A percentile compares a stretch with the other conserved stretches of the same genome.
Conservation (phyloP, 2,329 filamentous ascomycete genomes). For the Sclerotinia borealis region DNA sequence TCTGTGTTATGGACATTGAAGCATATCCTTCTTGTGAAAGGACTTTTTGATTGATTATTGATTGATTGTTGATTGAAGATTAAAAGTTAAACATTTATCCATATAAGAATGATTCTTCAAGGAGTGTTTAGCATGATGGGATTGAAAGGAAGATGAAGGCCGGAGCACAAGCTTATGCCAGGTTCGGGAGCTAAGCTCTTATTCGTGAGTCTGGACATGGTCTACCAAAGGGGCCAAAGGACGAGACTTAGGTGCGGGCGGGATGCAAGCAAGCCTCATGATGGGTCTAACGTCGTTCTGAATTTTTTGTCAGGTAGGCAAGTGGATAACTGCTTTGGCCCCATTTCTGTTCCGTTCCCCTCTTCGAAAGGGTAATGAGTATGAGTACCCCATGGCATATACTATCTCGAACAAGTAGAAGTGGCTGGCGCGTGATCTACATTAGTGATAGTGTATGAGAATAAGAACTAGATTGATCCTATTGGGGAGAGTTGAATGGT, state of each 20-base stretch:
- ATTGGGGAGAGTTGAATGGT: conserved; percentile 11
- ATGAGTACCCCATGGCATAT: conserved; percentile 15
- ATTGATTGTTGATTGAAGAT: conserved; percentile 7
- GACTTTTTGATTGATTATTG: conserved; percentile 18
- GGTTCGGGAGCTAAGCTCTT: conserved; percentile 26
- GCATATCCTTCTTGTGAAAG: conserved; percentile 20
- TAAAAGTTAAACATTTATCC: conserved; percentile 20
- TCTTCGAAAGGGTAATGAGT: conserved; percentile 19
- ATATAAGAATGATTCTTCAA: conserved; percentile 18
- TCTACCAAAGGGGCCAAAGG: conserved; percentile 24
- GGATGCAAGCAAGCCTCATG: conserved; percentile 24
- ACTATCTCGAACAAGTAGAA: conserved; percentile 22
- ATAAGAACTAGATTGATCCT: conserved; percentile 13
- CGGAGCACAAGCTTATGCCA: conserved; percentile 28
- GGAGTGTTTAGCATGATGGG: conserved; percentile 14
- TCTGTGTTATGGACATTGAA: conserved; percentile 31
- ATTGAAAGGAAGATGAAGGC: conserved; percentile 25
- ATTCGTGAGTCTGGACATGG: conserved; percentile 27
- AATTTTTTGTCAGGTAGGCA: conserved; percentile 20
- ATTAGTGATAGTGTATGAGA: conserved; percentile 20
- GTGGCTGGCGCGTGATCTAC: conserved; percentile 31
- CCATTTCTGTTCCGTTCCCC: conserved; percentile 16
- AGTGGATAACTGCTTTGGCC: conserved; percentile 15
- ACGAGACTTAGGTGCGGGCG: conserved; percentile 16
- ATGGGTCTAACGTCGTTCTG: conserved; percentile 29